Percentiles rank a stretch among this genome's conserved stretches.
Conservation (phyloP, 2,329 filamentous ascomycete genomes). For the Fusarium poae region DNA sequence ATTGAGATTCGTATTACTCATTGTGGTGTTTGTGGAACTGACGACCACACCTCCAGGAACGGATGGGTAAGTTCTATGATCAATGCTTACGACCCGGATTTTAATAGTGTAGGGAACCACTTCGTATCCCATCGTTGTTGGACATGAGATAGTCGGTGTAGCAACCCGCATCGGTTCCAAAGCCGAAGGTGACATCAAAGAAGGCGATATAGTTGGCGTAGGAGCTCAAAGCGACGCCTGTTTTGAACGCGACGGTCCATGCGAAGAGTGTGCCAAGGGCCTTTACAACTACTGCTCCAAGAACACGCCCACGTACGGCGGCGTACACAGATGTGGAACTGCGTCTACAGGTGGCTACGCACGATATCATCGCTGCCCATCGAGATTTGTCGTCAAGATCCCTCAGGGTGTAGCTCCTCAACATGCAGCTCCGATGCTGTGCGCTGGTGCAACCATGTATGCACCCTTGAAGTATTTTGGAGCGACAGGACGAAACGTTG, state of each 20-base stretch:
- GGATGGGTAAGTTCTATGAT: constrained; percentile 57
- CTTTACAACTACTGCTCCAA: constrained; percentile 75
- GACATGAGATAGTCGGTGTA: constrained; percentile 74
- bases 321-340: background rate
- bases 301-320: constrained; percentile 66
- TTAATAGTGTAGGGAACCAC: constrained; percentile 25
- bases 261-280: constrained; percentile 67
- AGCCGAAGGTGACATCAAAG: constrained; percentile 63
- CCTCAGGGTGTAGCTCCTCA: constrained; percentile 74
- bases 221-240: constrained; percentile 76
- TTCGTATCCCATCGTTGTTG: constrained; percentile 64
- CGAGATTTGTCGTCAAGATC: constrained; percentile 70
- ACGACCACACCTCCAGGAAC: constrained; percentile 69
- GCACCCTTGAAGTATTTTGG: constrained; percentile 71
- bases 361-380: constrained; percentile 41
- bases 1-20: constrained; percentile 75
- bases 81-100: fast-evolving
- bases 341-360: constrained; percentile 70
- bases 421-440: constrained; percentile 82
- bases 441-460: constrained; percentile 83
- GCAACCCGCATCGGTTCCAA: constrained; percentile 66
- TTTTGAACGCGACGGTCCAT: constrained; percentile 58
- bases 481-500: constrained; percentile 70
- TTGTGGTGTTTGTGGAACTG: constrained; percentile 75
- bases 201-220: constrained; percentile 75